Evolutionary conservation across 768 basidiomycete species (phyloP), one percentile per base, ranked within the genome.

Genomic region (Kwoniella sp.): DNA sequence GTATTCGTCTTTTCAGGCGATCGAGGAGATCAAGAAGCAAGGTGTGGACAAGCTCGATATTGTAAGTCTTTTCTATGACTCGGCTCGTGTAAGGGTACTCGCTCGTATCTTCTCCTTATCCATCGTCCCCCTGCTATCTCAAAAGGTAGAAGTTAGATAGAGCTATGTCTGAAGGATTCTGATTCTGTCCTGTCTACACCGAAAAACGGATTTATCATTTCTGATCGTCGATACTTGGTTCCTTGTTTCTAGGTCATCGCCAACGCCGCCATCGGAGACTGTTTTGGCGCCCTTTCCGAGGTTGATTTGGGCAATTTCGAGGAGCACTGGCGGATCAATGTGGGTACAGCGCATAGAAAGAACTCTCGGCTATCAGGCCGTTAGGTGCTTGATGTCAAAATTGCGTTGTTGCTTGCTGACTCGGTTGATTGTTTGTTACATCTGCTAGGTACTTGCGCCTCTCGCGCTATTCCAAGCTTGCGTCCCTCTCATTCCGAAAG

Each of bases 381-480:
- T n/a, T n/a, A n/a, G n/a, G n/a, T n/a, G n/a, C n/a, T n/a, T n/a
- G n/a, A n/a, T n/a, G n/a, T n/a, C n/a, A n/a, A n/a, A n/a, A n/a
- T n/a, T n/a, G n/a, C n/a, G n/a, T n/a, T n/a, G n/a, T n/a, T n/a
- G n/a, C n/a, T n/a, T 24, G 24, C 15, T 13, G 40, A 44, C 17
- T 46, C 40, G 22, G 8, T 7, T 52, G 9, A 22, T 47, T 7
- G 17, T 19, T 5, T 47, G 8, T 5, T 47, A 22, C 46, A 27
- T 27, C 26, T 53, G 25, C 21, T 19, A 74, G 73, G 68, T 70
- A 5, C 67, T 75, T 17, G 73, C 68, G 19, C 55, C 63, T 2
- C 47, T 75, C 7, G 58, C 67, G 12, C 48, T 75, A 48, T 75
- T 63, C 36, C 73, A 75, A 65, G 73, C 73, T 25, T 62, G 62